Conservation (phyloP, 129 eudicot genomes). For the Chrysanthemum makinoi region DNA sequence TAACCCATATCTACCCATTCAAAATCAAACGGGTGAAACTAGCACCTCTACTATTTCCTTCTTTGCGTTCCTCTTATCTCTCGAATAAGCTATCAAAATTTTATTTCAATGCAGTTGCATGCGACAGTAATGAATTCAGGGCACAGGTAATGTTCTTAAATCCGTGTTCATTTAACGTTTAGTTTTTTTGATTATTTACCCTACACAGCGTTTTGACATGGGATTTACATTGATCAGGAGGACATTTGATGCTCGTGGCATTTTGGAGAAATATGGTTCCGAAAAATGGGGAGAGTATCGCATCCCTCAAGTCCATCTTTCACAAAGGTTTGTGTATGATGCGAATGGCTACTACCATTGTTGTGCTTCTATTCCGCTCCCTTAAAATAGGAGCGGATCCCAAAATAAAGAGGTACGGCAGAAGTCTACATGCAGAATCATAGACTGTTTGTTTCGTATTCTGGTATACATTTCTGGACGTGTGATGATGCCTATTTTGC, state of each 20-base stretch:
- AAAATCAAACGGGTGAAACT: not conserved
- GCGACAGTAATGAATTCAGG: slow-evolving; percentile 94
- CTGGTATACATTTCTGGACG: too few relatives aligned
- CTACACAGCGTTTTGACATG: not conserved
- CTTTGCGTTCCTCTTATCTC: not conserved
- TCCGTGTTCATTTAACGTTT: not conserved
- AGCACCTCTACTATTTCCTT: not conserved
- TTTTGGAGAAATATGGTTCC: slow-evolving; percentile 64
- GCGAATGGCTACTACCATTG: slow-evolving; percentile 90
- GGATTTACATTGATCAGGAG: slow-evolving; percentile 33
- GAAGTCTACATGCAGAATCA: too few relatives aligned
- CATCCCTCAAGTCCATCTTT: slow-evolving; percentile 80
- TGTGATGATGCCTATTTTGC: too few relatives aligned
- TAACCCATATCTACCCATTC: not conserved
- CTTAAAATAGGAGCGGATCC: slow-evolving; percentile 18
- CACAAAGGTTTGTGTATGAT: slow-evolving; percentile 76
- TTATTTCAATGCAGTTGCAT: slow-evolving; percentile 71
- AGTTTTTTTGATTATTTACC: not conserved
- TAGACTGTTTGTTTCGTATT: too few relatives aligned
- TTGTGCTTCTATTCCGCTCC: slow-evolving; percentile 81
- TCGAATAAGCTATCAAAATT: not conserved
- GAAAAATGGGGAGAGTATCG: slow-evolving; percentile 92
- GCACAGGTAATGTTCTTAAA: slow-evolving; percentile 74
- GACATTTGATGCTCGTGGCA: slow-evolving; percentile 74
- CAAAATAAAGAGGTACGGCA: too few relatives aligned